These are phyloP conservation scores for Triadica sebifera DNA, from an alignment of 345 rosid genomes.

Conservation along the genomic window DNA sequence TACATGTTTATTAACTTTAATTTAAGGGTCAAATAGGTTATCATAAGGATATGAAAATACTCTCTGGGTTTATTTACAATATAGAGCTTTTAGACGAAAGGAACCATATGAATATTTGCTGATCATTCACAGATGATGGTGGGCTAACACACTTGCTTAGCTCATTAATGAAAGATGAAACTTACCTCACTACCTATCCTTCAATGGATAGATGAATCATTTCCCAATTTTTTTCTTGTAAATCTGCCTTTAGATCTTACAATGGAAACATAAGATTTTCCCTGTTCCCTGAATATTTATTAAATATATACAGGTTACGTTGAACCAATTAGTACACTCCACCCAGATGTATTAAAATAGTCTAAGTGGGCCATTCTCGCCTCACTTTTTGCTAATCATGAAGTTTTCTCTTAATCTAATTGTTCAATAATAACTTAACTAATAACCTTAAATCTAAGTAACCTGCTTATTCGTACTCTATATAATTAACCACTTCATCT, in stretches of 20 bases:
- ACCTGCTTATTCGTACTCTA: not conserved
- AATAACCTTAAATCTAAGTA: not conserved
- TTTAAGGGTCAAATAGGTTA: not conserved
- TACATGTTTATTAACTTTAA: not conserved
- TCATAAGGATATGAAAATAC: not conserved
- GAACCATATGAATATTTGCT: not conserved
- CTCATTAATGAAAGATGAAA: slow-evolving; percentile 10
- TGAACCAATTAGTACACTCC: not conserved
- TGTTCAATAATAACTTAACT: not conserved
- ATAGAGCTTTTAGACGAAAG: not conserved
- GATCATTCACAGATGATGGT: not conserved
- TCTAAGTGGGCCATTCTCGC: slow-evolving; percentile 15
- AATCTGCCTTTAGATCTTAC: not conserved
- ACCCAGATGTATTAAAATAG: not conserved
- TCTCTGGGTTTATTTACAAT: not conserved
- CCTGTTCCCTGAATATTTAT: not conserved
- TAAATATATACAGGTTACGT: too few relatives aligned
- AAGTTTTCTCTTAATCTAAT: not conserved
- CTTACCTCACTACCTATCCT: not conserved
- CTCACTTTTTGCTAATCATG: slow-evolving; percentile 17
- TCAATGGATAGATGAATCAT: slow-evolving; percentile 19
- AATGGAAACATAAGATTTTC: slow-evolving; percentile 17
- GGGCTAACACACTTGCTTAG: not conserved
- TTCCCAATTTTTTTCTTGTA: not conserved
- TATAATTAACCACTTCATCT: slow-evolving; percentile 19